Evolutionary conservation across 352 stramenopile species (phyloP), one percentile per base, ranked within the genome.

Genomic region (Aphanomyces euteiches): DNA sequence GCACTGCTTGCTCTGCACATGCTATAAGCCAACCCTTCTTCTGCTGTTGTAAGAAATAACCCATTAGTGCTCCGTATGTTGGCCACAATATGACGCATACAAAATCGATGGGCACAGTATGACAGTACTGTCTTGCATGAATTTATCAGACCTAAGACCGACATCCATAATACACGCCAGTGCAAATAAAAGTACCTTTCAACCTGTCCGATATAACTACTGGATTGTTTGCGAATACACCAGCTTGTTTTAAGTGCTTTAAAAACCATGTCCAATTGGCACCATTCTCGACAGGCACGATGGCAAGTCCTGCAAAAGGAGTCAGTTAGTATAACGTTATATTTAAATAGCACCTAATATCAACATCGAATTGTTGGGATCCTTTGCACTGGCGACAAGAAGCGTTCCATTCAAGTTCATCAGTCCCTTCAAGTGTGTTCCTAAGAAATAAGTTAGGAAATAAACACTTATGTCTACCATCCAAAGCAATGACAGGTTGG

Each of bases 171-270:
- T n/a, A 53, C 1, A 53, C n/a, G 45, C 2, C 13, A 1, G 45
- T 53, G n/a, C n/a, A n/a, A 53, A n/a, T 53, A n/a, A 15, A 53
- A n/a, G 28, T 28, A 28, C 45, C 45, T 53, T 53, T 53, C n/a
- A n/a, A 53, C n/a, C 45, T 53, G 45, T 53, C 45, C 13, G 45
- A 53, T 53, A 53, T n/a, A 2, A 53, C 13, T 1, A 19, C 45
- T 15, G 45, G 45, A 53, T 53, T 15, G 45, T 19, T 53, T 15
- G 13, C 45, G 13, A 53, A 53, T n/a, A 19, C 45, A 19, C 45
- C 45, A 53, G 45, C 45, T 15, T 53, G 13, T 53, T 53, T 53
- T 53, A 53, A 53, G n/a, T 53, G 1, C 13, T 53, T 53, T 19
- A 53, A 2, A 19, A 53, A 53, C 13, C 45, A 53, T 2, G 45